Base-by-base conservation (phyloP, 495 filamentous ascomycete genomes). In the Neurospora sp. region DNA sequence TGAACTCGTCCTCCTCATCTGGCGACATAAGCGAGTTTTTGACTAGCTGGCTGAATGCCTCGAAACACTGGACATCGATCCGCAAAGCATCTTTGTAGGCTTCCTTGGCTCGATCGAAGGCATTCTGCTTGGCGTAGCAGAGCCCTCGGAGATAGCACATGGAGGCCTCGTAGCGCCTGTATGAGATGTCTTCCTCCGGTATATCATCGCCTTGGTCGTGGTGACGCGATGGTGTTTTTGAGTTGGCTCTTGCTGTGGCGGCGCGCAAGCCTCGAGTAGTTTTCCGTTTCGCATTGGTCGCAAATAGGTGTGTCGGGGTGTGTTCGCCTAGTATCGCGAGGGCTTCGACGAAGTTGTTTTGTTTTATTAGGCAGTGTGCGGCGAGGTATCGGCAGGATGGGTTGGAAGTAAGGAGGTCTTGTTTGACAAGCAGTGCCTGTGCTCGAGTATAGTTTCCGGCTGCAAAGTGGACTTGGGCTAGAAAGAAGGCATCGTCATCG, bases 11-110 rank as follows among this genome's bases (percentile, higher is more conserved):
- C 79, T 99, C 96, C 81, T 99, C 96, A 46, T 94, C 91, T 2
- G 96, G 95, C n/a, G 94, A 94, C 93, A 99, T 96, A 37, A 98
- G 88, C 23, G 91, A 92, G 81, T 98, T 98, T 84, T 94, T 94
- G 92, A 98, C 97, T 70, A 99, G 87, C 81, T 97, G 94, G 73
- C 97, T 94, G 78, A 98, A 98, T 4, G 96, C 96, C 80, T 99
- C 96, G 78, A 96, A 98, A 81, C 96, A 99, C 80, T 98, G 94
- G 7, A 98, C 94, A 80, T 99, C 96, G 78, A 99, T 98, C 69
- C 92, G 87, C 54, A 98, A 93, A 8, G 96, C 96, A 77, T 96
- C 93, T 83, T 97, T 98, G 86, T 98, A 99, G 83, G 96, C 98
- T 78, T 98, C 94, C 77, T 97, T 97, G 42, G 96, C 96, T 37